Evolutionary conservation across 352 stramenopile genomes (phyloP).

Genomic region (Phytopythium sindhum): DNA sequence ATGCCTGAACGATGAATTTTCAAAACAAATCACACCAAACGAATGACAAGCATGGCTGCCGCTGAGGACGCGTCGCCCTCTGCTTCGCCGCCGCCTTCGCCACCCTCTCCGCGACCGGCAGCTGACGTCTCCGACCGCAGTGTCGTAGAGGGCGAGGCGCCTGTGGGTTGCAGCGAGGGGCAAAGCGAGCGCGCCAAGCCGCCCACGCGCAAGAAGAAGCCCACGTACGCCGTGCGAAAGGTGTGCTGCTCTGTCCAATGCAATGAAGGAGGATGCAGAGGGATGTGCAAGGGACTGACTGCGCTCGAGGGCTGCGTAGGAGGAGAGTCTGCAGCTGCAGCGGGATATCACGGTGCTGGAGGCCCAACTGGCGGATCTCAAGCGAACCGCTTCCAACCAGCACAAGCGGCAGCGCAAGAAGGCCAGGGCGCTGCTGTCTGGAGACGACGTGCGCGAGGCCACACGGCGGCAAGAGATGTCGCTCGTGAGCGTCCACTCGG

Average conservation of each 20-base stretch:
- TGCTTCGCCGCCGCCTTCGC: too few species aligned
- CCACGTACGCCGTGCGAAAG: slow-evolving; percentile 22
- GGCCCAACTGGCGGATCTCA: slow-evolving; percentile 11
- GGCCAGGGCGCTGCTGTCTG: slow-evolving; percentile 6
- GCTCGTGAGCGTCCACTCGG: slow-evolving; percentile 29
- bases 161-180: too few species aligned
- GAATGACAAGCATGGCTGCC: too few species aligned
- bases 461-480: slow-evolving; percentile 20
- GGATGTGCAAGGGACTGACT: too few species aligned
- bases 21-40: too few species aligned
- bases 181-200: not conserved
- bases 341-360: slow-evolving; percentile 10
- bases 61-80: too few species aligned
- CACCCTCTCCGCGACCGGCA: too few species aligned
- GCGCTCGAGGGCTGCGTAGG: slow-evolving; percentile 13
- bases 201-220: slow-evolving; percentile 10
- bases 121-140: too few species aligned
- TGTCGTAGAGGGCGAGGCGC: too few species aligned
- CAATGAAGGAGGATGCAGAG: too few species aligned
- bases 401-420: slow-evolving; percentile 3
- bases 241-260: slow-evolving; percentile 2
- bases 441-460: slow-evolving; percentile 13
- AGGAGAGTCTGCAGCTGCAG: slow-evolving; percentile 24
- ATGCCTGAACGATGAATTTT: too few species aligned
- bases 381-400: slow-evolving; percentile 9